A percentile compares a stretch with the other conserved stretches of the same genome.
Evolutionary conservation across 345 rosid genomes (phyloP).

Genomic region (Eutrema japonicum): DNA sequence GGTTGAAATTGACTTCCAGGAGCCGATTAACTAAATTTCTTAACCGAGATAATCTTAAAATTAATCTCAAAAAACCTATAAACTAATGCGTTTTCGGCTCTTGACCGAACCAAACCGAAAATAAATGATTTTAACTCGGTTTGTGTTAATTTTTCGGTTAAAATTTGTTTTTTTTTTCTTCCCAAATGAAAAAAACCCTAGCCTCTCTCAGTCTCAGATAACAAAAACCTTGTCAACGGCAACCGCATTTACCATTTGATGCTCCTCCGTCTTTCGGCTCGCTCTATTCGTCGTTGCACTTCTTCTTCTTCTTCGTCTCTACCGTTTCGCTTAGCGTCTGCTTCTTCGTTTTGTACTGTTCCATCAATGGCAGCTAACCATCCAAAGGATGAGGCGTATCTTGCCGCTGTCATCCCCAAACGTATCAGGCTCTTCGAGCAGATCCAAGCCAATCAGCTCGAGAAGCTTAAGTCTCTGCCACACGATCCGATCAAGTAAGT

Average conservation of each 20-base stretch:
- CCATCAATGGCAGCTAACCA: conserved; percentile 57
- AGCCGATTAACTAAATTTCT: too few species aligned
- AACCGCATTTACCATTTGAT: conserved; percentile 37
- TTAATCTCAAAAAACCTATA: too few species aligned
- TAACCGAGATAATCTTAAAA: neutral
- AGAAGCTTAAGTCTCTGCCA: conserved; percentile 58
- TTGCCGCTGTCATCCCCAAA: conserved; percentile 60
- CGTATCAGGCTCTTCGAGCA: conserved; percentile 72
- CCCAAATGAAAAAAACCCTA: conserved; percentile 30
- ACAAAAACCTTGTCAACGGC: conserved; percentile 35
- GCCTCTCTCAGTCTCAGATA: conserved; percentile 8
- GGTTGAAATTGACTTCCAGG: neutral
- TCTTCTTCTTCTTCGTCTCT: conserved; percentile 30
- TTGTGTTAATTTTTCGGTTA: conserved; percentile 21
- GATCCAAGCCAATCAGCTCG: conserved; percentile 64
- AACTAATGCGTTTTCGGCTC: too few species aligned
- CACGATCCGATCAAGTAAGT: conserved; percentile 77
- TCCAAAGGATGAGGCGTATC: conserved; percentile 66
- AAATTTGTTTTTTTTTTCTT: neutral
- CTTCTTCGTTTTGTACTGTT: conserved; percentile 38
- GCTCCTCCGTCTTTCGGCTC: conserved; percentile 46
- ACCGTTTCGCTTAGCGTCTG: conserved; percentile 31
- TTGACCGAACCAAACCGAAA: neutral
- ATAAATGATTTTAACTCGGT: neutral
- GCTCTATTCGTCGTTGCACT: conserved; percentile 47